Conservation (phyloP, 768 basidiomycete genomes). For the Amyloporia xantha region DNA sequence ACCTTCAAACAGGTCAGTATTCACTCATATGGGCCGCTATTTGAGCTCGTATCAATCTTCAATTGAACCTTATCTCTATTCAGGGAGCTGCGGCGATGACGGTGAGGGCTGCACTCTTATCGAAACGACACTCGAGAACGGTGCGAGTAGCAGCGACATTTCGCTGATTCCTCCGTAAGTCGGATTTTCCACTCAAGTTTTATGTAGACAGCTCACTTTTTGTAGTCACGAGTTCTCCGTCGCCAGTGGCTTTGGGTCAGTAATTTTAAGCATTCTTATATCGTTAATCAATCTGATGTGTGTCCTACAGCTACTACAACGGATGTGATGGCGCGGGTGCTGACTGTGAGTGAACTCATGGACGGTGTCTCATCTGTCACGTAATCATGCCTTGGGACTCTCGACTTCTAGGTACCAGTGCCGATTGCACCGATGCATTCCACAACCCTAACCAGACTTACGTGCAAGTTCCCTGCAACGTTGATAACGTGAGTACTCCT, state of each 20-base stretch:
- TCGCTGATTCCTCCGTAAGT: conserved; percentile 37
- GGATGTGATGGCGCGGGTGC: conserved; percentile 37
- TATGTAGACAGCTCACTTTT: too few relatives aligned
- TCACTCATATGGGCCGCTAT: too few relatives aligned
- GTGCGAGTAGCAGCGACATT: conserved; percentile 36
- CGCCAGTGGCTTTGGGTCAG: conserved; percentile 29
- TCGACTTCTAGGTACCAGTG: conserved; percentile 23
- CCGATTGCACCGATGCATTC: conserved; percentile 34
- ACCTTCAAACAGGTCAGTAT: conserved; percentile 35
- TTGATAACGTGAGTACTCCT: neutral
- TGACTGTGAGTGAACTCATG: conserved; percentile 36
- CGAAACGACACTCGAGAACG: conserved; percentile 37
- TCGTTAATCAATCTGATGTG: neutral
- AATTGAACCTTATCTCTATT: too few relatives aligned
- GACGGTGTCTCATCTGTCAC: too few relatives aligned
- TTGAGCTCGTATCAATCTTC: too few relatives aligned
- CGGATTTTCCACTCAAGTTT: neutral
- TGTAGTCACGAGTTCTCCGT: conserved; percentile 31
- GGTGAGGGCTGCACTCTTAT: conserved; percentile 37
- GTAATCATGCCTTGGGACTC: neutral
- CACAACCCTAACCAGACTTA: conserved; percentile 31
- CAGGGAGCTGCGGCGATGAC: conserved; percentile 33
- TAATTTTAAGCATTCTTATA: neutral
- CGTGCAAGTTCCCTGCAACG: conserved; percentile 36
- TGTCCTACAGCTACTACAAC: conserved; percentile 29